Evolutionary conservation across 169 alveolate genomes (phyloP), one percentile per base, ranked within the genome.

Genomic region (Besnoitia besnoiti): DNA sequence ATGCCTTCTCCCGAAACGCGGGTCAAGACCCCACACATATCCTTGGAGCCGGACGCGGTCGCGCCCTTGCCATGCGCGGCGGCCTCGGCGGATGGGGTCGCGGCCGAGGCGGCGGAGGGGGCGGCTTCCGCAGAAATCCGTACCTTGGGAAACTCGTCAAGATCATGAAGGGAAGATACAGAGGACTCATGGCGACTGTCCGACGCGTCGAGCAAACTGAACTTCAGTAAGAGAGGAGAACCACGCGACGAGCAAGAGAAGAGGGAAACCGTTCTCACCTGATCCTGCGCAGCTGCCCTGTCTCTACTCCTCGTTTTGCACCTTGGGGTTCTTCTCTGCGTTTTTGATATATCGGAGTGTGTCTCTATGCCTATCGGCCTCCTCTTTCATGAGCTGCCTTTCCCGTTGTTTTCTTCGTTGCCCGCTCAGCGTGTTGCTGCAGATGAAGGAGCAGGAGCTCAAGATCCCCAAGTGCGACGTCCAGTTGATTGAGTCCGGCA

Each of bases 351-450:
- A n/a, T n/a, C n/a, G n/a, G n/a, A n/a, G n/a, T n/a, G n/a, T n/a
- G n/a, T n/a, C n/a, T n/a, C n/a, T n/a, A n/a, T n/a, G n/a, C n/a
- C n/a, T n/a, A n/a, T n/a, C n/a, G n/a, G n/a, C n/a, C n/a, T n/a
- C n/a, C n/a, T n/a, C n/a, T n/a, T n/a, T n/a, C n/a, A n/a, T n/a
- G n/a, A n/a, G n/a, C n/a, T n/a, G n/a, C n/a, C n/a, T n/a, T n/a
- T n/a, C n/a, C n/a, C n/a, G n/a, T n/a, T n/a, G n/a, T n/a, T n/a
- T n/a, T n/a, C n/a, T n/a, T n/a, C n/a, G n/a, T n/a, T n/a, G n/a
- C n/a, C n/a, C n/a, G n/a, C n/a, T n/a, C 89, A 85, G 90, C 76
- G 90, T 85, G 37, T n/a, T 85, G 49, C 80, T 85, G 37, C 90
- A 85, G 35, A 85, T 47, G 80, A 85, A 85, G 44, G 61, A 46